A percentile compares a stretch with the other conserved stretches of the same genome.
These are phyloP conservation scores for Trichosanthes cucumerina DNA, from an alignment of 306 rosid species.

Conservation along the genomic window DNA sequence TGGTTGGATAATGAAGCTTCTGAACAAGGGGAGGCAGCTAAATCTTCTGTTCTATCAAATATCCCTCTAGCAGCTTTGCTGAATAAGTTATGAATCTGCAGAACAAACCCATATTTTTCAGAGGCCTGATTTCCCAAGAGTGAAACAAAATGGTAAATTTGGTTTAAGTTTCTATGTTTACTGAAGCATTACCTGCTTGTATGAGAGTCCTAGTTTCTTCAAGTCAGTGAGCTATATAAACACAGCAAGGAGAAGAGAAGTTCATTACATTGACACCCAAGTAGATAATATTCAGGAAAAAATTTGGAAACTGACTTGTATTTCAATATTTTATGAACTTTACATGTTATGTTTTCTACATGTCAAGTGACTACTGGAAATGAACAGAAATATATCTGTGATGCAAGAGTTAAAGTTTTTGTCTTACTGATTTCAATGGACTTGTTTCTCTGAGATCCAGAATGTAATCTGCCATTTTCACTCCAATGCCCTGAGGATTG, in stretches of 20 bases:
- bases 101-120: background rate
- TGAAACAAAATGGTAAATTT: background rate
- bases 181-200: conserved; percentile 56
- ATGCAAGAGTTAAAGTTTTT: background rate
- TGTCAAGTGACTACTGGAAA: background rate
- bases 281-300: background rate
- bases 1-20: conserved; percentile 3
- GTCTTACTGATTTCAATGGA: conserved; percentile 72
- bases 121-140: background rate
- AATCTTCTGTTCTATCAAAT: conserved; percentile 35
- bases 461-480: conserved; percentile 74
- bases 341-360: background rate
- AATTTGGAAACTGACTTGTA: background rate
- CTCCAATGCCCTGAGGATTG: conserved; percentile 69
- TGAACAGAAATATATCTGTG: background rate
- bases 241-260: background rate
- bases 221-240: conserved; percentile 56
- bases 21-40: conserved; percentile 17
- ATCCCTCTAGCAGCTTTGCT: conserved; percentile 53
- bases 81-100: conserved; percentile 57
- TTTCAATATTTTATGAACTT: background rate
- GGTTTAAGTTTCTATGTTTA: background rate
- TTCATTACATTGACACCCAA: background rate
- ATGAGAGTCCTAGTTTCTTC: conserved; percentile 89
- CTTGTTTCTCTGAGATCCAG: conserved; percentile 67